Conservation (phyloP, 768 basidiomycete genomes). For the Daedaleopsis sinensis region DNA sequence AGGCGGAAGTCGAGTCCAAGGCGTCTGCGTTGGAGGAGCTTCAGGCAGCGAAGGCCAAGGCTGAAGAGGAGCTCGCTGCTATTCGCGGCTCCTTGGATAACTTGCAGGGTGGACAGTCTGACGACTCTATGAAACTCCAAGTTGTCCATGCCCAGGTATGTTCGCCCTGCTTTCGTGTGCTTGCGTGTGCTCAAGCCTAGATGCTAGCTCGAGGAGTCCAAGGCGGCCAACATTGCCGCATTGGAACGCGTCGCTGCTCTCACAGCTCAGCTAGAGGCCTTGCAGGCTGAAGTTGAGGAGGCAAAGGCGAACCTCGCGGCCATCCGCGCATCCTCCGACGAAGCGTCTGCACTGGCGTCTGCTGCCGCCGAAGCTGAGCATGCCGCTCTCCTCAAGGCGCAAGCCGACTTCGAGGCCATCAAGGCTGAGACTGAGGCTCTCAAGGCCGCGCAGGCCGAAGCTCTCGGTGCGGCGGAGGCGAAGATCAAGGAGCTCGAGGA, state of each 20-base stretch:
- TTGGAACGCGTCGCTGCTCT: conserved; percentile 50
- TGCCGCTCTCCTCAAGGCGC: conserved; percentile 64
- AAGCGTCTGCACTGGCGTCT: conserved; percentile 44
- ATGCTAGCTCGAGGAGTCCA: conserved; percentile 55
- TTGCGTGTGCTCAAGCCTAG: neutral
- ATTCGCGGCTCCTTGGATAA: conserved; percentile 44
- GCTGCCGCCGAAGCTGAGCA: conserved; percentile 62
- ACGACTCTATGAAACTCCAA: conserved; percentile 39
- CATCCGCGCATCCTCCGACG: conserved; percentile 49
- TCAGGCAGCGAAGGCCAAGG: conserved; percentile 48
- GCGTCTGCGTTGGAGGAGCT: conserved; percentile 45
- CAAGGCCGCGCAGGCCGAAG: conserved; percentile 51
- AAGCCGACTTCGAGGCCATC: conserved; percentile 60
- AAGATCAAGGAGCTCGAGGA: conserved; percentile 51
- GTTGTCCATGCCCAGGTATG: conserved; percentile 56
- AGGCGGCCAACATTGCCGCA: conserved; percentile 43
- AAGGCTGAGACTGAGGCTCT: conserved; percentile 54
- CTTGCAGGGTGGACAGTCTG: conserved; percentile 31
- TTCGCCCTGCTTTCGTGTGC: neutral
- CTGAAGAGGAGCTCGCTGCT: conserved; percentile 52
- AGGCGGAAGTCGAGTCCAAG: conserved; percentile 53
- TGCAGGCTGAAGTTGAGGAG: conserved; percentile 53
- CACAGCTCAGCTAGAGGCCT: conserved; percentile 48
- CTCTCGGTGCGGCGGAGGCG: conserved; percentile 48
- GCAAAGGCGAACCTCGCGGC: conserved; percentile 57